A percentile compares a stretch with the other conserved stretches of the same genome.
These are phyloP conservation scores for Cryphonectria radicalis DNA, from an alignment of 2,329 filamentous ascomycete genomes.

Conservation along the genomic window DNA sequence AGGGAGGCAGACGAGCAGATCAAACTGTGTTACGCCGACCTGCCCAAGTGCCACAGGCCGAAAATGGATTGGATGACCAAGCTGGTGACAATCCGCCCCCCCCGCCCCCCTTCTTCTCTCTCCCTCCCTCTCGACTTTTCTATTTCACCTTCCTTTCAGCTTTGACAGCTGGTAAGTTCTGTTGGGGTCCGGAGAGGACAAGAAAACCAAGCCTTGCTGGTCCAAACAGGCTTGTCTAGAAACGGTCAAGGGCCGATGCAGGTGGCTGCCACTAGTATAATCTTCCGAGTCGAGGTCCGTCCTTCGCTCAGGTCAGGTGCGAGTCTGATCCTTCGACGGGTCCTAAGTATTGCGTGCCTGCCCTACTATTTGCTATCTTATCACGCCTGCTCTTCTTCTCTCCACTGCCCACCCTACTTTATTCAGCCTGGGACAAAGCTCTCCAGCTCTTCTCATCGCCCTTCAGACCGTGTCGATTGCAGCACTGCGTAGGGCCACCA, in stretches of 20 bases:
- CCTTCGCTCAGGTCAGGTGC: not conserved
- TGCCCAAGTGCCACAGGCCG: not conserved
- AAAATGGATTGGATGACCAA: not conserved
- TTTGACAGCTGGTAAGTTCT: not conserved
- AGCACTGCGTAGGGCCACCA: not conserved
- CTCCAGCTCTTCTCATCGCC: not conserved
- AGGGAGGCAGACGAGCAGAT: not conserved
- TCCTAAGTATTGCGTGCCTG: not conserved
- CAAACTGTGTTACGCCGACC: not conserved
- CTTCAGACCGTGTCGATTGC: not conserved
- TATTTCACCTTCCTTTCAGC: not conserved
- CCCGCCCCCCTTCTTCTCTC: no score
- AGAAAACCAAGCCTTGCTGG: not conserved
- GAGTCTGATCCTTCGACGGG: not conserved
- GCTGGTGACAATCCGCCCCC: not conserved
- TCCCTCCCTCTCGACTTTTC: not conserved
- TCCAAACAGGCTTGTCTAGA: not conserved
- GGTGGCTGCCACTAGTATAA: slow-evolving; percentile 5
- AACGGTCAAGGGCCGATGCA: not conserved
- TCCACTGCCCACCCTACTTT: not conserved
- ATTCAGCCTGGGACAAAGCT: not conserved
- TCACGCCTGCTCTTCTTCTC: not conserved
- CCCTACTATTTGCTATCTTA: not conserved
- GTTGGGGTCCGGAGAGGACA: not conserved
- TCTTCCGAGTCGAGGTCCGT: not conserved